Conservation (phyloP, 2,329 filamentous ascomycete genomes). For the Beauveria scarabaeidicola region DNA sequence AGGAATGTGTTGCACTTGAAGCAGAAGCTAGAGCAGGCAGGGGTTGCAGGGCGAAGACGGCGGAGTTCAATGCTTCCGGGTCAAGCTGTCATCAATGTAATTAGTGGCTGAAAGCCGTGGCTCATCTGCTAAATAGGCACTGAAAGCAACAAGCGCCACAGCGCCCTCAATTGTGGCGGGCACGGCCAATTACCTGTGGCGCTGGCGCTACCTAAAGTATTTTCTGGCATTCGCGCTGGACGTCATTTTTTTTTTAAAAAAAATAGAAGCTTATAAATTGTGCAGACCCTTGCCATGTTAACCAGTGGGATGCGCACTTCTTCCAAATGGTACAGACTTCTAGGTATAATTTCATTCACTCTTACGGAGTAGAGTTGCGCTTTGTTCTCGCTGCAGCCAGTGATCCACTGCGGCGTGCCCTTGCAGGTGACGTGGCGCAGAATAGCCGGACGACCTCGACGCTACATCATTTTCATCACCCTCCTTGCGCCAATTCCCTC, state of each 20-base stretch:
- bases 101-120: neutral
- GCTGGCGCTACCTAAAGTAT: neutral
- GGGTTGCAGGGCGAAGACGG: neutral
- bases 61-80: slow-evolving; percentile 19
- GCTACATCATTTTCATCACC: neutral
- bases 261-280: neutral
- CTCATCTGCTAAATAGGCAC: neutral
- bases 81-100: slow-evolving; percentile 18
- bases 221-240: neutral
- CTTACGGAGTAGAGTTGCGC: too few relatives aligned
- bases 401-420: neutral
- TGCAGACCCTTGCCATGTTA: neutral
- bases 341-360: too few relatives aligned
- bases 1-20: neutral
- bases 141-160: neutral
- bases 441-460: neutral
- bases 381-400: too few relatives aligned
- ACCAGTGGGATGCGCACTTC: too few relatives aligned
- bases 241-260: neutral
- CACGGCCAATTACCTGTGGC: neutral
- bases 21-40: neutral
- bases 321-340: too few relatives aligned
- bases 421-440: slow-evolving; percentile 4
- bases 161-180: neutral
- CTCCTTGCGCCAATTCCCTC: neutral